Conservation (phyloP, 2,329 filamentous ascomycete genomes). For the Penicillium aurantiogriseum region DNA sequence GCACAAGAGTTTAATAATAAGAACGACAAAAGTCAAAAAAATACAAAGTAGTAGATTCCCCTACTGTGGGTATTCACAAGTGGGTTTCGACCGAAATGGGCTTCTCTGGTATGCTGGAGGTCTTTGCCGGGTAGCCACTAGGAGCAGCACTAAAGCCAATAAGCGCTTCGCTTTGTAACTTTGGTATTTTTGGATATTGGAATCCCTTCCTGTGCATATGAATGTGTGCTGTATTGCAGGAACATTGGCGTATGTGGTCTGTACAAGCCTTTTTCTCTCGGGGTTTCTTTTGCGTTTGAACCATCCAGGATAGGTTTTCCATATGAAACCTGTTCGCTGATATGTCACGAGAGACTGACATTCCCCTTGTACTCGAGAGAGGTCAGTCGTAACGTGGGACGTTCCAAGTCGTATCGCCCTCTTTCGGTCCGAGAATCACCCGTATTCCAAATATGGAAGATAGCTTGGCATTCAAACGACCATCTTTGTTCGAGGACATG, state of each 20-base stretch:
- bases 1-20: neutral
- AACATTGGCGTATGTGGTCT: no score
- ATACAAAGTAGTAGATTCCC: neutral
- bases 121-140: constrained; percentile 22
- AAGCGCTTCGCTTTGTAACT: neutral
- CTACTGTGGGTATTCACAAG: neutral
- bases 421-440: neutral
- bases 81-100: constrained; percentile 7
- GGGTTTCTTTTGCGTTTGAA: neutral
- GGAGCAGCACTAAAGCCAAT: neutral
- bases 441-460: neutral
- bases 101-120: constrained; percentile 25
- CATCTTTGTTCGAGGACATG: neutral
- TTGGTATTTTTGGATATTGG: neutral
- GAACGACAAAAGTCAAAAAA: constrained; percentile 4
- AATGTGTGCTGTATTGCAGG: neutral
- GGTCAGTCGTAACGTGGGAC: neutral
- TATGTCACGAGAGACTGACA: neutral
- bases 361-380: neutral
- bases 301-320: neutral
- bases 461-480: neutral
- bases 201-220: neutral
- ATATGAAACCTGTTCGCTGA: neutral
- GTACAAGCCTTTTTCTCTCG: no score
- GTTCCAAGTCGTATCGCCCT: neutral